A percentile compares a stretch with the other conserved stretches of the same genome.
Conservation (phyloP, 1,139 yeast genomes). For the Pneumocystis oryctolagi region DNA sequence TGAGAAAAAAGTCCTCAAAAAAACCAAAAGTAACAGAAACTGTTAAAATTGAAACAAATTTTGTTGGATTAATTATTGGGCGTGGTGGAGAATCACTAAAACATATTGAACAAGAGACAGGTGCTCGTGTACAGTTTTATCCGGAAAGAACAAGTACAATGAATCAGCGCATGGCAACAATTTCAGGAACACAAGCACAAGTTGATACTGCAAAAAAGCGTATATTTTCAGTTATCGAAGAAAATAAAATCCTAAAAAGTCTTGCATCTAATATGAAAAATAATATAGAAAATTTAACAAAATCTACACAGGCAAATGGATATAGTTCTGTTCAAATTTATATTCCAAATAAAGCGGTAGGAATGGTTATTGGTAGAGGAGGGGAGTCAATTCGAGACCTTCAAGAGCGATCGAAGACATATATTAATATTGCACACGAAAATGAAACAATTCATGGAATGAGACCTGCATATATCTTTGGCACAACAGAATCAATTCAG, state of each 20-base stretch:
- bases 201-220: constrained; percentile 13
- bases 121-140: constrained; percentile 17
- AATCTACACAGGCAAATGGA: not conserved
- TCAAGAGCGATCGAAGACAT: constrained; percentile 11
- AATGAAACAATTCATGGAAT: constrained; percentile 11
- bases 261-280: constrained; percentile 13
- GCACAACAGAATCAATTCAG: constrained; percentile 11
- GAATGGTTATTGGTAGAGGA: constrained; percentile 15
- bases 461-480: constrained; percentile 12
- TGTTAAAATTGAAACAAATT: constrained; percentile 15
- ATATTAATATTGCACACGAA: constrained; percentile 14
- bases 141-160: constrained; percentile 8
- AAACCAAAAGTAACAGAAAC: constrained; percentile 9
- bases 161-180: constrained; percentile 16
- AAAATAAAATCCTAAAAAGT: constrained; percentile 7
- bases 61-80: constrained; percentile 19
- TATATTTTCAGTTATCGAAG: constrained; percentile 16
- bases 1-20: not conserved
- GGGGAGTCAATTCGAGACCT: constrained; percentile 16
- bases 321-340: constrained; percentile 2
- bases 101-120: constrained; percentile 15
- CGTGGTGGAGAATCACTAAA: constrained; percentile 19
- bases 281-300: not conserved
- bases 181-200: constrained; percentile 15
- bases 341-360: constrained; percentile 15